Base-by-base conservation (phyloP, 2,329 filamentous ascomycete species). In the Daldinia sp. region DNA sequence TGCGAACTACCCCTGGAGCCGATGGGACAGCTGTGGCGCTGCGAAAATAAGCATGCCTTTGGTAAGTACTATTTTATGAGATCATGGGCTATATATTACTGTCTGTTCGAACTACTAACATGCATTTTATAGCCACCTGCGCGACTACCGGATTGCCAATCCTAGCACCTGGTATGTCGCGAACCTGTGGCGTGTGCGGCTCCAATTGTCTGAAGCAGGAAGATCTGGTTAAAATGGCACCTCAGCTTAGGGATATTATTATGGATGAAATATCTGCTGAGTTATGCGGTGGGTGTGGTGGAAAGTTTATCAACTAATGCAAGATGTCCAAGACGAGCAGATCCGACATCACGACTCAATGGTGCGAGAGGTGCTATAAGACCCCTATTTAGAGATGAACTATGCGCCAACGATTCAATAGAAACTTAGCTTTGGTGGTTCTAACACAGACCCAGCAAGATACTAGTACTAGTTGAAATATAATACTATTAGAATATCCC, bases 151-250 rank as follows among this genome's bases (percentile, higher is more conserved):
- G 83, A 1, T 73, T 87, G 6, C 81, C 85, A 10, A 84, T 88
- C 64, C 76, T 84, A 60, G 80, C 78, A 1, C 85, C 85, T 0
- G 83, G 82, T 2, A 78, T 83, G 47, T 86, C 85, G 0, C 77
- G 81, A 30, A 80, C 81, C 2, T 88, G 85, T 54, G 82, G 81
- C 17, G 82, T 87, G 2, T 88, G 85, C 67, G 81, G 80, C 13
- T 73, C 79, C 23, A 79, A 85, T 21, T 85, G 82, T 6, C 76
- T 87, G 17, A 78, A 80, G 45, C 72, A 78, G 0, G 75, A 78
- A 3, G 78, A 81, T 64, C 72, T 87, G 11, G 35, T 71, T 3
- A 29, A 27, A 1, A 57, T 74, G 34, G 69, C 69, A 2, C 70
- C 70, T 0, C 63, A 73, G 29, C 60, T 71, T 1, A 56, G 51